Base-by-base conservation (phyloP, 2,329 filamentous ascomycete species). In the Epichloe brachyelytri region DNA sequence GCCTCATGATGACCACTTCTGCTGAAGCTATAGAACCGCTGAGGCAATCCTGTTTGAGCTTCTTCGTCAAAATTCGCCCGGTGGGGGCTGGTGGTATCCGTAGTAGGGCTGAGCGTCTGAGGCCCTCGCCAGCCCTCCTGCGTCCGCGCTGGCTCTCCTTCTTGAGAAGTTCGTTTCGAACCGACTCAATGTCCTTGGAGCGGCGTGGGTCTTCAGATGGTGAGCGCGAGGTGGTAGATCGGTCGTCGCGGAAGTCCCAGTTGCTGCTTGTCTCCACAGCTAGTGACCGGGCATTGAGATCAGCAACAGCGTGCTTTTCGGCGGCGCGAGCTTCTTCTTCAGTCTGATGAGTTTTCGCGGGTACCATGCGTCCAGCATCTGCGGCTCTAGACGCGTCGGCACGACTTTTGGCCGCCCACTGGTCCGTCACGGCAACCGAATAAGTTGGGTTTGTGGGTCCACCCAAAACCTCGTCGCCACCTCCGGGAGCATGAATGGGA, bases 401-500 rank as follows among this genome's bases (percentile, higher is more conserved):
- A 50, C 86, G 80, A 50, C 82, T 81, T 37, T 75, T 70, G 30
- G 74, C 68, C 5, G 88, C 89, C 57, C 81, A 78, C 0, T 77
- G 71, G 55, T 91, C 84, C 2, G 79, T 73, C 48, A 95, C 83
- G 6, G 83, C 66, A 19, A 96, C 90, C 17, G 83, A 85, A 72
- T 93, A 95, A 5, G 80, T 73, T 1, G 90, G 90, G 67, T 94
- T 93, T 34, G 75, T 80, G 5, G 86, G 77, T 40, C 78, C 79
- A 52, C 82, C 82, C 2, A 83, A 69, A 38, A 74, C 57, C 51
- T 82, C 78, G 51, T 70, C 71, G 51, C 83, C 86, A 53, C 85
- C 89, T 40, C 85, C 89, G 51, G 91, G 91, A 19, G 74, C 82
- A 59, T 88, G 78, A 62, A 98, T 91, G 10, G 90, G 91, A 17